These are phyloP conservation scores for Pneumocystis sp. DNA, from an alignment of 1,139 yeast genomes.

Conservation along the genomic window DNA sequence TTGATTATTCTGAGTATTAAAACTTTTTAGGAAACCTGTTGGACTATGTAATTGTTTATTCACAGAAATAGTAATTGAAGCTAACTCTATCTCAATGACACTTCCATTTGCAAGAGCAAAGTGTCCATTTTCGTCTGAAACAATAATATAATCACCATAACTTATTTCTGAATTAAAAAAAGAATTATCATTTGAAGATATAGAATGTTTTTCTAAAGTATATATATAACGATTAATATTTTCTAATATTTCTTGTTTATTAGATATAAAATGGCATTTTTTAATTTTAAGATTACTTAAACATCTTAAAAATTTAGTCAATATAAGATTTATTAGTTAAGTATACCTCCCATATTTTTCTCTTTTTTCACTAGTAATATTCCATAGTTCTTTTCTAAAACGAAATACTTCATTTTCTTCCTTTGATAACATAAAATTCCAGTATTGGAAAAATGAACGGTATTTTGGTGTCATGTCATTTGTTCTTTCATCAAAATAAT, in stretches of 20 bases:
- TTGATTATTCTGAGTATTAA: conserved; percentile 34
- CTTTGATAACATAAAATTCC: conserved; percentile 59
- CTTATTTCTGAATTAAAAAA: conserved; percentile 17
- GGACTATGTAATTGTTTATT: conserved; percentile 39
- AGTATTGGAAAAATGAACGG: conserved; percentile 43
- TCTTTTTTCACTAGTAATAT: conserved; percentile 42
- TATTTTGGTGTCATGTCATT: conserved; percentile 36
- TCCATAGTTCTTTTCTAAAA: conserved; percentile 54
- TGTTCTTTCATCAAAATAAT: conserved; percentile 35
- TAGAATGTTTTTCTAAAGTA: not conserved
- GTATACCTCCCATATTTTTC: conserved; percentile 51
- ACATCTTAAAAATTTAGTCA: not conserved
- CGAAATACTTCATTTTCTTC: conserved; percentile 52
- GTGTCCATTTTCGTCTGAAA: conserved; percentile 73
- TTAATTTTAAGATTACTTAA: not conserved
- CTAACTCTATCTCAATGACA: conserved; percentile 32
- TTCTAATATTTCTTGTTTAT: not conserved
- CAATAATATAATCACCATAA: conserved; percentile 32
- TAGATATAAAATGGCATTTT: not conserved
- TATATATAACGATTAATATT: not conserved
- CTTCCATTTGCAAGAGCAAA: conserved; percentile 56
- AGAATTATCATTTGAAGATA: not conserved
- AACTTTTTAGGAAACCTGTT: conserved; percentile 29
- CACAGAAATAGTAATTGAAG: conserved; percentile 31
- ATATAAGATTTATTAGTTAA: conserved; percentile 15